Base-by-base conservation (phyloP, 768 basidiomycete species). In the Boletus coccyginus region DNA sequence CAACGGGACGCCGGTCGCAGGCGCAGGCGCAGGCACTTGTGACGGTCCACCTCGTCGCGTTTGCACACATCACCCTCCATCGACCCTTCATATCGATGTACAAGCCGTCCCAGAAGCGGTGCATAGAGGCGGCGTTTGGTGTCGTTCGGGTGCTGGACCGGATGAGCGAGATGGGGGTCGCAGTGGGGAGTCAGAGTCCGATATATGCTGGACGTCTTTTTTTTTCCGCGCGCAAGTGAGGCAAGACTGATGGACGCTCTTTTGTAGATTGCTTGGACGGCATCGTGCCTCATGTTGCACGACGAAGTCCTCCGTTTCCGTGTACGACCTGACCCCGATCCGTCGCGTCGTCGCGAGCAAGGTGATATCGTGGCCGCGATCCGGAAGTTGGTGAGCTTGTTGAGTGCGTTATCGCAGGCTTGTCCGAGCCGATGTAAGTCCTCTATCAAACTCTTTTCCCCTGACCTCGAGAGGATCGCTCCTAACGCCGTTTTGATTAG, bases 1-100 rank as follows among this genome's bases (percentile, higher is more conserved):
- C 51, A 7, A 58, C 42, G 10, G 53, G 49, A 17, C 36, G n/a
- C 14, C 46, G 21, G 21, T 21, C 21, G 21, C 21, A 17, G 3
- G 1, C 50, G 10, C 52, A 49, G 17, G 17, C 8, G 12, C 50
- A 66, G 36, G 43, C 52, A 10, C 46, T 65, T 0, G 49, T 61
- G 50, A 56, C 59, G 2, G 40, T 70, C 40, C 65, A 62, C 39
- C 52, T 70, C 36, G 9, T 52, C 19, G 65, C 69, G 3, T 58
- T 71, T n/a, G 71, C 67, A 41, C 56, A 62, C 31, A 53, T 66
- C 0, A 62, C 50, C 1, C 63, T 73, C 7, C 66, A 71, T 17
- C 57, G 56, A 16, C 55, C 66, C 0, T 62, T 73, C 17, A 44
- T 55, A 14, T 39, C 53, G 31, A 56, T 59, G 2, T 45, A 66